These are phyloP conservation scores for Adansonia madagascariensis DNA, from an alignment of 441 rosid genomes.

Conservation along the genomic window DNA sequence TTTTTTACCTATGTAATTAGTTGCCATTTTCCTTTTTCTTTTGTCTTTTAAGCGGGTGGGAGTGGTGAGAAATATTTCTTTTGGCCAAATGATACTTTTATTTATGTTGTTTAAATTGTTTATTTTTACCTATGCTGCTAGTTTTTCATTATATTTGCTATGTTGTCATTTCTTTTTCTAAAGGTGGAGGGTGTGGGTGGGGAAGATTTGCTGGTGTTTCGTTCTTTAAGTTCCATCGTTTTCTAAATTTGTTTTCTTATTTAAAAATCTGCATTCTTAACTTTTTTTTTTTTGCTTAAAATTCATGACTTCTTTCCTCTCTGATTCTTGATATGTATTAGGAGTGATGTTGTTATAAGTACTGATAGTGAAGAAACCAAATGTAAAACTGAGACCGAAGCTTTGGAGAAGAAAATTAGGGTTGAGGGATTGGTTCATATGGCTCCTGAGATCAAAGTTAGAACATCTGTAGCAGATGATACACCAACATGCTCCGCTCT, in stretches of 20 bases:
- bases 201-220: constrained; percentile 11
- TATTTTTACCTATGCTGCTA: not conserved
- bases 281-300: constrained; percentile 11
- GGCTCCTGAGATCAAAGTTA: constrained; percentile 40
- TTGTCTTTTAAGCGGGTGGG: not conserved
- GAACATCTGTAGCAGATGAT: constrained; percentile 44
- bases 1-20: constrained; percentile 4
- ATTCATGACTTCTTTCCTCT: constrained; percentile 14
- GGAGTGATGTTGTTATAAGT: constrained; percentile 43
- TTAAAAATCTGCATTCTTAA: constrained; percentile 8
- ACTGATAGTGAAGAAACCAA: constrained; percentile 46
- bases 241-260: constrained; percentile 13
- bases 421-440: constrained; percentile 48
- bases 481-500: constrained; percentile 29
- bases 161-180: not conserved
- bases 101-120: not conserved
- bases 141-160: not conserved
- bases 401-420: constrained; percentile 48
- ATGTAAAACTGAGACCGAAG: constrained; percentile 43
- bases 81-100: not conserved
- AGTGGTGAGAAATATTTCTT: not conserved
- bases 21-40: not conserved
- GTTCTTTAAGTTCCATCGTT: not conserved
- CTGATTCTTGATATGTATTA: constrained; percentile 29
- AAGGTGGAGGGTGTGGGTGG: not conserved